Percentiles rank a stretch among this genome's conserved stretches.
Evolutionary conservation across 169 alveolate genomes (phyloP).

Genomic region (Plasmodium sp.): DNA sequence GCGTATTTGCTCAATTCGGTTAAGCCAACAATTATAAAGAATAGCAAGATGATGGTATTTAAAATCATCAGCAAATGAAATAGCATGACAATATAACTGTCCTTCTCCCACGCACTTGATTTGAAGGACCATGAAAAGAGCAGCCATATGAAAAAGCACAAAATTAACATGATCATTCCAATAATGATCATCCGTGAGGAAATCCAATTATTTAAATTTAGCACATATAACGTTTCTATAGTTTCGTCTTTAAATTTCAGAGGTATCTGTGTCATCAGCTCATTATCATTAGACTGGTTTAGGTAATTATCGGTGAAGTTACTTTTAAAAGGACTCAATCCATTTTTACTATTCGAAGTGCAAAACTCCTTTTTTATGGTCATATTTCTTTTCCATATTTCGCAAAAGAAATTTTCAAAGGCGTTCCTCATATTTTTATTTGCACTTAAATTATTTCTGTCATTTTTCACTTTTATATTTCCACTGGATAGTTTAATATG

Average conservation of each 20-base stretch:
- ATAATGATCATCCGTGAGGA: constrained; percentile 50
- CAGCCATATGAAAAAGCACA: constrained; percentile 75
- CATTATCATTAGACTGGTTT: constrained; percentile 47
- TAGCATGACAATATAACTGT: constrained; percentile 29
- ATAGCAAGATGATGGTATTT: constrained; percentile 24
- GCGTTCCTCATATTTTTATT: neutral
- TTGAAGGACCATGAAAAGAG: constrained; percentile 63
- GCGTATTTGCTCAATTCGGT: constrained; percentile 41
- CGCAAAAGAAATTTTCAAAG: constrained; percentile 12
- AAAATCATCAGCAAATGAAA: constrained; percentile 75
- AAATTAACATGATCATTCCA: constrained; percentile 64
- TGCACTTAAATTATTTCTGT: neutral
- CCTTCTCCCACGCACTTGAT: constrained; percentile 40
- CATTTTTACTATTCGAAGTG: constrained; percentile 10
- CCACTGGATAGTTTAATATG: constrained; percentile 21
- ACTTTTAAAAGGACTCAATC: constrained; percentile 27
- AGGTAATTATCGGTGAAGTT: constrained; percentile 5
- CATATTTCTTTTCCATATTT: constrained; percentile 63
- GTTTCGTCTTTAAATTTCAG: constrained; percentile 76
- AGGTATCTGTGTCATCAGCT: constrained; percentile 71
- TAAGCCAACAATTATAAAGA: constrained; percentile 43
- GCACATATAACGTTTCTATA: constrained; percentile 79
- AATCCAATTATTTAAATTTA: constrained; percentile 77
- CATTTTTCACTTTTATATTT: constrained; percentile 34
- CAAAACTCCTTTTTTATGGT: constrained; percentile 38